phyloP scores from a whole-genome alignment of 2,329 filamentous ascomycete genomes.

The Penicillium sp. region DNA sequence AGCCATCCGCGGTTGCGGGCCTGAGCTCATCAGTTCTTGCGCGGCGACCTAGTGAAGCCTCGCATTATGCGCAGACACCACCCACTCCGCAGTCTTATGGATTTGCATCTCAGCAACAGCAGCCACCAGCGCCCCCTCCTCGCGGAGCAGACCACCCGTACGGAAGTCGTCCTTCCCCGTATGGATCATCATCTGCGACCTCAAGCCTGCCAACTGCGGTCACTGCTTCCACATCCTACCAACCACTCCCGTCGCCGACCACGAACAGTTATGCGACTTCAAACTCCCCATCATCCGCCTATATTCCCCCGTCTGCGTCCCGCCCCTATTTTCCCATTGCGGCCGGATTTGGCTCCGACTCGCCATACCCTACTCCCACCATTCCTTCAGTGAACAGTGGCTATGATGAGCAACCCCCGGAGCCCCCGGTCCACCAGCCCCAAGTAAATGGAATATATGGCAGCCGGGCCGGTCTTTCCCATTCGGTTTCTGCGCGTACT shows the following conservation, averaged over 20 bases:
- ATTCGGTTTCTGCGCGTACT: conserved; percentile 40
- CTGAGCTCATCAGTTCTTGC: conserved; percentile 36
- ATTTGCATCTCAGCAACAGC: conserved; percentile 27
- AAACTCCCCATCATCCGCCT: conserved; percentile 22
- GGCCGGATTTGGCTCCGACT: conserved; percentile 25
- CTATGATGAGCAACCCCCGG: conserved; percentile 36
- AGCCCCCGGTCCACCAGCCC: conserved; percentile 35
- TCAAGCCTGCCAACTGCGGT: conserved; percentile 26
- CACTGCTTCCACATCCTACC: conserved; percentile 32
- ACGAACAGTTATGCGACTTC: conserved; percentile 26
- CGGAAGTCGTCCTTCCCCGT: conserved; percentile 37
- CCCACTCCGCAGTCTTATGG: conserved; percentile 37
- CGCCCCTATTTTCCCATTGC: conserved; percentile 27
- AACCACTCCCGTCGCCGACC: conserved; percentile 24
- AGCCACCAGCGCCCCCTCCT: conserved; percentile 42
- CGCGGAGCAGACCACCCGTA: conserved; percentile 42
- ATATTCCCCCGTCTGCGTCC: conserved; percentile 21
- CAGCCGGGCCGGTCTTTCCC: conserved; percentile 31
- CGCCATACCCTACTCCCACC: conserved; percentile 25
- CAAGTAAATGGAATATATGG: conserved; percentile 28
- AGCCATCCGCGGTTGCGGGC: conserved; percentile 34
- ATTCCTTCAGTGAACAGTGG: conserved; percentile 20
- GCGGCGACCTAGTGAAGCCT: conserved; percentile 33
- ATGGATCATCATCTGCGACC: conserved; percentile 28
- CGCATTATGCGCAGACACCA: conserved; percentile 29